Conservation (phyloP, 2,329 filamentous ascomycete genomes). For the Apiospora pterosperma region DNA sequence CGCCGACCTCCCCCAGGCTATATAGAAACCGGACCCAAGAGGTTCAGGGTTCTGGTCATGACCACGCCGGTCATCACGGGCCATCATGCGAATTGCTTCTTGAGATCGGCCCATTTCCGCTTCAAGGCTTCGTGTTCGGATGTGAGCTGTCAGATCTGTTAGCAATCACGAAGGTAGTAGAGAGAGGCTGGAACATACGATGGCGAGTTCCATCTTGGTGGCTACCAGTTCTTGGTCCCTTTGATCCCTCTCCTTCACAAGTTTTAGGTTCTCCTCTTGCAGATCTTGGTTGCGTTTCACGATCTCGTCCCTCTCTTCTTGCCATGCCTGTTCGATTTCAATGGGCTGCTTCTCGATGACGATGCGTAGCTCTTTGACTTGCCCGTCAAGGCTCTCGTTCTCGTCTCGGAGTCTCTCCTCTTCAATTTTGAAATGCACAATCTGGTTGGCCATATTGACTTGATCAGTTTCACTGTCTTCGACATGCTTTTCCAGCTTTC, state of each 20-base stretch:
- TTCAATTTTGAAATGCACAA: conserved; percentile 89
- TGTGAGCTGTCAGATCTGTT: conserved; percentile 55
- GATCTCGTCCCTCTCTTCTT: conserved; percentile 82
- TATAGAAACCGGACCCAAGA: not conserved
- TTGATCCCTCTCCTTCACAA: conserved; percentile 87
- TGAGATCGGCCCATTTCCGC: conserved; percentile 75
- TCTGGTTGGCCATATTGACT: conserved; percentile 82
- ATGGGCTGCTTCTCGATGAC: conserved; percentile 87
- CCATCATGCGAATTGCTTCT: conserved; percentile 49
- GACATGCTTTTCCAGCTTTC: conserved; percentile 80
- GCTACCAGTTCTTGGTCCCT: conserved; percentile 90
- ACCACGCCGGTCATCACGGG: conserved; percentile 5
- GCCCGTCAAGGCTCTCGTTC: conserved; percentile 82
- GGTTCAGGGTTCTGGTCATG: conserved; percentile 5
- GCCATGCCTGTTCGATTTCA: conserved; percentile 79
- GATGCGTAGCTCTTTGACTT: conserved; percentile 79
- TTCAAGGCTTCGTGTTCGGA: conserved; percentile 67
- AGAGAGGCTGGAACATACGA: conserved; percentile 61
- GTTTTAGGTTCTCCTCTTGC: conserved; percentile 82
- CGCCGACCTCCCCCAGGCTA: not conserved
- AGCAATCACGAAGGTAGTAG: not conserved
- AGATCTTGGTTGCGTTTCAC: conserved; percentile 92
- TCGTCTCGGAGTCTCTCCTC: conserved; percentile 87
- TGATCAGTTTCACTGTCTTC: conserved; percentile 89
- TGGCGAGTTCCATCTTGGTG: conserved; percentile 92